Conservation (phyloP, 2,329 filamentous ascomycete genomes). For the Drechslera avenae region DNA sequence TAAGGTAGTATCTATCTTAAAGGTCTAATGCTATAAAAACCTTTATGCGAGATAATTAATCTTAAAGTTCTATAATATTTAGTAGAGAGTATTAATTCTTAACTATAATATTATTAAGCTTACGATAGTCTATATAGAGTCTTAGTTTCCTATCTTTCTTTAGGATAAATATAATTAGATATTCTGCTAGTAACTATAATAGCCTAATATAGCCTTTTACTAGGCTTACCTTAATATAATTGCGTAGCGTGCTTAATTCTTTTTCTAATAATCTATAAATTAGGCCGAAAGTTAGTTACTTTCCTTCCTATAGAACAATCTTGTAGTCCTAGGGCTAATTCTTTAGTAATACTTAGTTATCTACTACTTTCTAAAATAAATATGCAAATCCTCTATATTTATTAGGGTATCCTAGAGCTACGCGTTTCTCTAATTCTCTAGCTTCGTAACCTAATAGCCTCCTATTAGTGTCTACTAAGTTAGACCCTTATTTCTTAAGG, state of each 20-base stretch:
- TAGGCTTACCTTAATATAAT: too few species aligned
- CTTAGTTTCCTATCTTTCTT: too few species aligned
- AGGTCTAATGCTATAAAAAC: conserved; percentile 15
- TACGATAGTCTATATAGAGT: too few species aligned
- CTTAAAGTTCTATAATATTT: conserved; percentile 12
- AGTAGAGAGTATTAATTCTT: conserved; percentile 1
- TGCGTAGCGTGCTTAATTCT: too few species aligned
- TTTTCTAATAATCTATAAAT: too few species aligned
- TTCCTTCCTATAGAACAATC: background rate
- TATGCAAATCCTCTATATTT: background rate
- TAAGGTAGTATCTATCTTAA: conserved; percentile 7
- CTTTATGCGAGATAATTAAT: conserved; percentile 9
- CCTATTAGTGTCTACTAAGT: too few species aligned
- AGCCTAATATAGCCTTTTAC: too few species aligned
- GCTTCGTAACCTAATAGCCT: too few species aligned
- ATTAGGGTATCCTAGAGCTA: background rate
- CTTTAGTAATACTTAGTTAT: background rate
- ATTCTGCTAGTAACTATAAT: too few species aligned
- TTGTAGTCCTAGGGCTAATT: background rate
- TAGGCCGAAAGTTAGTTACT: too few species aligned
- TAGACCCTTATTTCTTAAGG: too few species aligned
- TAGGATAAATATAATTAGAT: too few species aligned
- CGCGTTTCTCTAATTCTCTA: background rate
- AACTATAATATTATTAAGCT: background rate
- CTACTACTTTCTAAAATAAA: conserved; percentile 1